Evolutionary conservation across 176 grass and related monocot species (phyloP).

Genomic region (Leersia perrieri): DNA sequence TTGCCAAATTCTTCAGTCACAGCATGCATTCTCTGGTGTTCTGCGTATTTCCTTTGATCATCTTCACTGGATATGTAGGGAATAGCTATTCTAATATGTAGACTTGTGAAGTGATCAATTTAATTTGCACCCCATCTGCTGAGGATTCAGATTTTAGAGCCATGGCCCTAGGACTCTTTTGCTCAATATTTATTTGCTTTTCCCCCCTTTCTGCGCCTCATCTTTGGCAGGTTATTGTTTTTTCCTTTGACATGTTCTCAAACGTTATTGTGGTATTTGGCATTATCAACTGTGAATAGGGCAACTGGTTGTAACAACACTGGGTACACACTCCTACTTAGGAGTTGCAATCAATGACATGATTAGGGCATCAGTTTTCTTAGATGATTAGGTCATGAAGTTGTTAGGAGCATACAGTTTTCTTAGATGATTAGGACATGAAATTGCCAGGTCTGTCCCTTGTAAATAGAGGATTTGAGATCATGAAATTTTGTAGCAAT

Average conservation of each 20-base stretch:
- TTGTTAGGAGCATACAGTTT: neutral
- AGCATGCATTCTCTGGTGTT: constrained; percentile 24
- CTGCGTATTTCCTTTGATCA: neutral
- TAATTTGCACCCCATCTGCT: neutral
- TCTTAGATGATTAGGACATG: neutral
- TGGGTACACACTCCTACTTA: neutral
- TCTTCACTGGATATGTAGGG: neutral
- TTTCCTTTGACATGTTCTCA: neutral
- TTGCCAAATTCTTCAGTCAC: constrained; percentile 10
- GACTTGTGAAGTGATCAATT: neutral
- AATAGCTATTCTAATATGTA: neutral
- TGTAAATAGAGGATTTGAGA: constrained; percentile 24
- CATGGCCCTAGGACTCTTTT: neutral
- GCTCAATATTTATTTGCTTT: neutral
- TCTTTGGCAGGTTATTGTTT: neutral
- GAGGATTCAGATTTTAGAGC: neutral
- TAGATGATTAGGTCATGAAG: neutral
- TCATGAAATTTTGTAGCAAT: constrained; percentile 7
- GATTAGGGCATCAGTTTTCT: neutral
- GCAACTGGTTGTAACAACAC: neutral
- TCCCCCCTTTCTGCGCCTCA: neutral
- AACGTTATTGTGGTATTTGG: neutral
- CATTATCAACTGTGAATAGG: constrained; percentile 17
- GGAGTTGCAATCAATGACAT: neutral
- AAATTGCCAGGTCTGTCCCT: no score